Conservation (phyloP, 2,329 filamentous ascomycete genomes). For the Huntiella moniliformis region DNA sequence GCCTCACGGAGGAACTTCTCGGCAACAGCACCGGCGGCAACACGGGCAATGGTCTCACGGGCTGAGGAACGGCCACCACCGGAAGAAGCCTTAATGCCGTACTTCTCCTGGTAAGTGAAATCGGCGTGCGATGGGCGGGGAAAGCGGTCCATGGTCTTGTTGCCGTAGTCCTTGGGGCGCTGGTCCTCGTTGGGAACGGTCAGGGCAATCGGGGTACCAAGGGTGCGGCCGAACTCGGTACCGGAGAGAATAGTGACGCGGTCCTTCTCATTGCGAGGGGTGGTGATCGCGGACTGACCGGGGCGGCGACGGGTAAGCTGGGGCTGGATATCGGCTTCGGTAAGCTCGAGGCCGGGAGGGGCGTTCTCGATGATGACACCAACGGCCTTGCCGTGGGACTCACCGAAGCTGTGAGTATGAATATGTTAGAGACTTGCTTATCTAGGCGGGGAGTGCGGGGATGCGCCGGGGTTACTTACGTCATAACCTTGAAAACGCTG, state of each 20-base stretch:
- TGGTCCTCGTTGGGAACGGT: conserved; percentile 85
- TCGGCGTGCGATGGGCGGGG: conserved; percentile 87
- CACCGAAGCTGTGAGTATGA: conserved; percentile 24
- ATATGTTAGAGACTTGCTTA: neutral
- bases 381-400: conserved; percentile 77
- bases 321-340: conserved; percentile 76
- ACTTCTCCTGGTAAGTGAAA: conserved; percentile 95
- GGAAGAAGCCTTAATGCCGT: conserved; percentile 78
- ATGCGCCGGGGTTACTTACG: conserved; percentile 31
- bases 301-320: conserved; percentile 83
- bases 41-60: conserved; percentile 85
- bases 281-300: conserved; percentile 77
- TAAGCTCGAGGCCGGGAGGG: conserved; percentile 72
- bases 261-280: conserved; percentile 84
- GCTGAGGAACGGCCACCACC: conserved; percentile 82
- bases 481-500: conserved; percentile 62
- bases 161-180: conserved; percentile 76
- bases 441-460: neutral
- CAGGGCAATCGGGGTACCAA: conserved; percentile 81
- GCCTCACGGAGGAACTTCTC: conserved; percentile 76
- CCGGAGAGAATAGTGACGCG: conserved; percentile 81
- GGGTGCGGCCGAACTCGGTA: conserved; percentile 71
- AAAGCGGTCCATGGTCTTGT: conserved; percentile 76
- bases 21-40: conserved; percentile 78
- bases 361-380: conserved; percentile 89